A percentile compares a stretch with the other conserved stretches of the same genome.
phyloP scores from a whole-genome alignment of 139 green algal genomes.

The Parachlorella kessleri region DNA sequence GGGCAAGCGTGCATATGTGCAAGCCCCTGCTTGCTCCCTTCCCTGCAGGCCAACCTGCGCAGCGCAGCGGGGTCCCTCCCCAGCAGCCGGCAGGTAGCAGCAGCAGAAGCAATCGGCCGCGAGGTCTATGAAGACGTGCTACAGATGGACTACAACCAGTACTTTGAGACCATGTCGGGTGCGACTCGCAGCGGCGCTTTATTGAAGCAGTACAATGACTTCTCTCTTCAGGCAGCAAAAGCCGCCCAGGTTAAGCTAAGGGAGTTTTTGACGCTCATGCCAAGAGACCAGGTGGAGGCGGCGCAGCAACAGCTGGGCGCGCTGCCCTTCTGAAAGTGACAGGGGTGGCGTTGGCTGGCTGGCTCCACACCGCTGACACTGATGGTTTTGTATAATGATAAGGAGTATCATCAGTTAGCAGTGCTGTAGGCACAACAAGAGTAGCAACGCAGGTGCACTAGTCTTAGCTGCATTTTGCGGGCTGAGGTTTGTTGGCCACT shows the following conservation, averaged over 20 bases:
- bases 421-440: too few relatives aligned
- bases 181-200: slow-evolving; percentile 20
- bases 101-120: slow-evolving; percentile 18
- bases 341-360: too few relatives aligned
- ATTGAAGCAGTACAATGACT: slow-evolving; percentile 47
- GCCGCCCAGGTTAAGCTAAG: slow-evolving; percentile 39
- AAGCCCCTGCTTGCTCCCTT: too few relatives aligned
- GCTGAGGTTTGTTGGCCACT: too few relatives aligned
- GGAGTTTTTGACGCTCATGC: slow-evolving; percentile 53
- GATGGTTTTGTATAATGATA: too few relatives aligned
- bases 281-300: slow-evolving; percentile 45
- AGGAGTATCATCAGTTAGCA: too few relatives aligned
- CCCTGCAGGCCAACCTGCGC: slow-evolving; percentile 55
- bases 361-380: too few relatives aligned
- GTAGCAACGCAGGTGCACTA: too few relatives aligned
- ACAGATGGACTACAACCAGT: slow-evolving; percentile 47
- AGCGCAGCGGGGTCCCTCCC: slow-evolving; percentile 35
- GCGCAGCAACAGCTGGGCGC: slow-evolving; percentile 29
- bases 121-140: slow-evolving; percentile 43
- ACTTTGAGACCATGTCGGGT: slow-evolving; percentile 44
- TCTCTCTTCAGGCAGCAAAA: slow-evolving; percentile 30
- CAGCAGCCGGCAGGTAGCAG: not conserved
- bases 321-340: slow-evolving; percentile 15
- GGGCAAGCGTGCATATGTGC: too few relatives aligned
- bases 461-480: too few relatives aligned